phyloP scores from a whole-genome alignment of 2,329 filamentous ascomycete genomes.

The Curvularia spicifera region DNA sequence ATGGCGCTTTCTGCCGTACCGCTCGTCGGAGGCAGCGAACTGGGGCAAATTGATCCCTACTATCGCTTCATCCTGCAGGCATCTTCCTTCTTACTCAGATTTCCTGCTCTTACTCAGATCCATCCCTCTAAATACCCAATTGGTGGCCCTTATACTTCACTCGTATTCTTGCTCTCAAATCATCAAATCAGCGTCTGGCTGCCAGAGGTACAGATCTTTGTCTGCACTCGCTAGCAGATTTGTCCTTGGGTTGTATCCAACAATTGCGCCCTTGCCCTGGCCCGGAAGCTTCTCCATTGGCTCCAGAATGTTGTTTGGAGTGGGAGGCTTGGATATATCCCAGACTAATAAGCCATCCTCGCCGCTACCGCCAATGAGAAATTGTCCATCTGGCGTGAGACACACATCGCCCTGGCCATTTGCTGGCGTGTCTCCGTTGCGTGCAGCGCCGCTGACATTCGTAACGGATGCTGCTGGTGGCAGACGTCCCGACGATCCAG shows the following conservation, averaged over 20 bases:
- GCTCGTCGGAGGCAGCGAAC: not conserved
- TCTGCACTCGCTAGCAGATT: slow-evolving; percentile 93
- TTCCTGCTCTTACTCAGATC: not conserved
- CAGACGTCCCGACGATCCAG: slow-evolving; percentile 53
- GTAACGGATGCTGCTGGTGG: slow-evolving; percentile 54
- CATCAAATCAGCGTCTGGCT: slow-evolving; percentile 55
- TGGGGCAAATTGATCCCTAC: not conserved
- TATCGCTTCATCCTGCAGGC: not conserved
- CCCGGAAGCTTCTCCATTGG: slow-evolving; percentile 70
- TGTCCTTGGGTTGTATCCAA: slow-evolving; percentile 88
- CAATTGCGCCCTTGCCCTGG: slow-evolving; percentile 68
- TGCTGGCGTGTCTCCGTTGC: slow-evolving; percentile 34
- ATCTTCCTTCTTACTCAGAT: not conserved
- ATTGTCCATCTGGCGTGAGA: slow-evolving; percentile 88
- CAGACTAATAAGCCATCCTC: slow-evolving; percentile 79
- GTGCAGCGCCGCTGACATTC: slow-evolving; percentile 61
- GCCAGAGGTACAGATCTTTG: slow-evolving; percentile 67
- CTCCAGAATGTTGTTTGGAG: slow-evolving; percentile 65
- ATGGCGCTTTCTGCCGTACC: not conserved
- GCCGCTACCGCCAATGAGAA: slow-evolving; percentile 79
- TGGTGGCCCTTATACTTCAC: not conserved
- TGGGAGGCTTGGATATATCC: slow-evolving; percentile 68
- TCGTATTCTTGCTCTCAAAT: slow-evolving; percentile 26
- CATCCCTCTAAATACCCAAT: not conserved
- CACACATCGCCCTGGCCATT: slow-evolving; percentile 76